Base-by-base conservation (phyloP, 768 basidiomycete species). In the Auricularia heimuer region DNA sequence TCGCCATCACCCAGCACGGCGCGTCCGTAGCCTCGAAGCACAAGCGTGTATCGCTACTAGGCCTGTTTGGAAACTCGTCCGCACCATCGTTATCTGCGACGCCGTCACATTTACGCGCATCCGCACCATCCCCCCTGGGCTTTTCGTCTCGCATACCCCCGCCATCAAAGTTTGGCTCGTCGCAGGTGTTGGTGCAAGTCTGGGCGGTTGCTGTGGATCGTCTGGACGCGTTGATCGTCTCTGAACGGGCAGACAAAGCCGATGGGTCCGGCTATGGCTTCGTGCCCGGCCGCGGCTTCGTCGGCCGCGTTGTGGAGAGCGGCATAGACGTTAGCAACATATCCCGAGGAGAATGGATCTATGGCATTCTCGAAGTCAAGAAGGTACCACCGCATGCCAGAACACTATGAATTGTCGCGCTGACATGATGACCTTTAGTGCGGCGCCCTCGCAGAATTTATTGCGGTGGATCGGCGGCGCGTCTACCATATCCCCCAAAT, bases 361-460 rank as follows among this genome's bases (percentile, higher is more conserved):
- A 91, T 65, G 94, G 93, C 11, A 70, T 94, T 67, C 72, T 89
- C 72, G 89, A 94, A 70, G 79, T 89, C 11, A 80, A 82, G 68
- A 94, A 92, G 86, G 94, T 93, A 67, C 68, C 83, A 71, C 54
- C 54, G 29, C 63, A 67, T 63, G 47, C 66, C 61, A 11, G 63
- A 51, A 58, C 65, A 62, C 63, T 64, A 35, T 64, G 39, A 54
- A 51, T 24, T 7, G 16, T 4, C 47, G 47, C 35, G 64, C 69
- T 72, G 45, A 70, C 66, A 47, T 62, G 44, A 18, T 33, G 44
- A 21, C 33, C 54, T 62, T 16, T 63, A 94, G 91, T 87, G 85
- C 68, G 94, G 94, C 61, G 90, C 90, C 4, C 80, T 96, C 24
- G 82, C 91, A n/a, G 92, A 97, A 75, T 96, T 92, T 77, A 83